Evolutionary conservation across 1,139 yeast species (phyloP), one percentile per base, ranked within the genome.

Genomic region (Kodamaea sp.): DNA sequence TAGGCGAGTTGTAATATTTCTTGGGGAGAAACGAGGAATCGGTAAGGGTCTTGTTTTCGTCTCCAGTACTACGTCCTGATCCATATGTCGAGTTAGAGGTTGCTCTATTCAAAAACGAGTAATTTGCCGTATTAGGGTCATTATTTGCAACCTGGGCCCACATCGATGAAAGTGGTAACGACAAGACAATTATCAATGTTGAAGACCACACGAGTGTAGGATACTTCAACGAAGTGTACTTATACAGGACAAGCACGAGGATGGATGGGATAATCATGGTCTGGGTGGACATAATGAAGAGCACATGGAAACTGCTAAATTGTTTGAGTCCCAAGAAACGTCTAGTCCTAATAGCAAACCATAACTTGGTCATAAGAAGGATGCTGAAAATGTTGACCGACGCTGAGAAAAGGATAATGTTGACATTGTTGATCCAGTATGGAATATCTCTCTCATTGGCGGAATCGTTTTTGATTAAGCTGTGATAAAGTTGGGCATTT

Each of bases 231-330:
- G 20, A 21, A 5, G 39, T 34, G 13, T 48, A 37, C 2, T 51
- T 44, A 43, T 78, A 78, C 33, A 77, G 73, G 23, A 78, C 48
- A 26, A 84, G 70, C n/a, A 77, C 70, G 33, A 92, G 51, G 4
- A 83, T 59, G 0, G 94, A 76, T 2, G 97, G 97, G 15, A 86
- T 63, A 10, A 88, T 57, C 71, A 89, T 73, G 0, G 96, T 81
- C 56, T 92, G 97, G n/a, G 78, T 64, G 1, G 85, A 66, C 89
- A 86, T 84, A 38, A 89, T 83, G 39, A 87, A 63, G 28, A 92
- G 61, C 22, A 89, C 78, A 56, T 88, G 96, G 55, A 86, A 76
- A 22, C 85, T 78, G 43, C 83, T 90, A 52, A 90, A 88, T 53
- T 87, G 95, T 47, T 73, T 78, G 38, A 88, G 63, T 0, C 98